Conservation (phyloP, 2,329 filamentous ascomycete genomes). For the Cercospora sojina region DNA sequence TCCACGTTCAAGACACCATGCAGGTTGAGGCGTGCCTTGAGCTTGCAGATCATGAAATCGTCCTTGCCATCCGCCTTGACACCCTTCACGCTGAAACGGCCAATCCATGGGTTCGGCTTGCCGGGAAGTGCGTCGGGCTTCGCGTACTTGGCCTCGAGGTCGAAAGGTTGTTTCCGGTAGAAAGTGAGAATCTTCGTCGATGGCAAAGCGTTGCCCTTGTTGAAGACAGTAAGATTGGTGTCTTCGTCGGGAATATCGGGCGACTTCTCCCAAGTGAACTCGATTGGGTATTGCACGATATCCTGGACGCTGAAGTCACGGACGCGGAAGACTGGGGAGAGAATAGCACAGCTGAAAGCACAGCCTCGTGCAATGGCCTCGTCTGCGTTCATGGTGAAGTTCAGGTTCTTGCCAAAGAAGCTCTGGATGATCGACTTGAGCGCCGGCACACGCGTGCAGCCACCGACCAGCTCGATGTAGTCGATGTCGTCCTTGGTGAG, state of each 20-base stretch:
- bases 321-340: conserved; percentile 96
- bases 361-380: conserved; percentile 94
- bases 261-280: conserved; percentile 98
- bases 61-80: conserved; percentile 91
- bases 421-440: conserved; percentile 85
- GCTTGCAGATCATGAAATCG: conserved; percentile 99
- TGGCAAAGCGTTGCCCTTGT: conserved; percentile 93
- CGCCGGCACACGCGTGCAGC: conserved; percentile 86
- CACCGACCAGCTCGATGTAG: conserved; percentile 87
- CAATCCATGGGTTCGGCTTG: conserved; percentile 92
- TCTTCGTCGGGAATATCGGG: conserved; percentile 98
- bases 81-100: conserved; percentile 95
- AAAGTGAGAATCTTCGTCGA: conserved; percentile 99
- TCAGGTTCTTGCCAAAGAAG: conserved; percentile 90
- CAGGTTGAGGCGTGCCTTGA: conserved; percentile 94
- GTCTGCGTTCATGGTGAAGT: conserved; percentile 96
- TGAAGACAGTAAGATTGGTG: conserved; percentile 94
- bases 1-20: conserved; percentile 96
- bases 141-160: conserved; percentile 90
- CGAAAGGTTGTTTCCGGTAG: conserved; percentile 96
- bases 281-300: conserved; percentile 96
- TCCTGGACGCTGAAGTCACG: conserved; percentile 97
- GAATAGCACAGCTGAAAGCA: conserved; percentile 95
- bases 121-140: conserved; percentile 84
- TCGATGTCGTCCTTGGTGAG: conserved; percentile 91